A percentile compares a stretch with the other conserved stretches of the same genome.
Conservation (phyloP, 441 rosid genomes). For the Bocquillonia castaneifolia region DNA sequence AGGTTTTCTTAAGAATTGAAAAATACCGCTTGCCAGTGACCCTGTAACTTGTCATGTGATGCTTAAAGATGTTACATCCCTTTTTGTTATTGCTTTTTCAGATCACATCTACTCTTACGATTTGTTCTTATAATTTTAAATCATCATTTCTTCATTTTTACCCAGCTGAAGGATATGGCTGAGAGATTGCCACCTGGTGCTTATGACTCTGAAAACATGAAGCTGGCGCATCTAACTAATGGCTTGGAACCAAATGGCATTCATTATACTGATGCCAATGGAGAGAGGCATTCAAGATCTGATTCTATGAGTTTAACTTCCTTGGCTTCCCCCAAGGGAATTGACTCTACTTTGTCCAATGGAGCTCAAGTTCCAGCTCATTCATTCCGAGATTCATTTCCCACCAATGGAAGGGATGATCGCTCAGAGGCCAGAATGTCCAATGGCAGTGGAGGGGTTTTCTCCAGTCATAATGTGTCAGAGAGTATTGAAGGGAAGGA, state of each 20-base stretch:
- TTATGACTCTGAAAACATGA: conserved; percentile 52
- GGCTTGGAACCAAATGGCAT: conserved; percentile 76
- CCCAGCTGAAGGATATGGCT: conserved; percentile 86
- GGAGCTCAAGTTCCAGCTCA: conserved; percentile 38
- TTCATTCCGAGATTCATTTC: conserved; percentile 42
- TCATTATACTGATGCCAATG: conserved; percentile 47
- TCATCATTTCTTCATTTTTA: not conserved
- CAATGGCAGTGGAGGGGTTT: conserved; percentile 43
- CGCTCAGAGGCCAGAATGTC: conserved; percentile 33
- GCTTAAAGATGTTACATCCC: not conserved
- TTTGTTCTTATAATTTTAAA: not conserved
- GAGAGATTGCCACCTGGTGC: conserved; percentile 73
- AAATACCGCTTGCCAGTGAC: not conserved
- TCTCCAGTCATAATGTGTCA: conserved; percentile 36
- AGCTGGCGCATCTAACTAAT: conserved; percentile 46
- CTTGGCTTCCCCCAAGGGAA: conserved; percentile 43
- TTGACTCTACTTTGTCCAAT: conserved; percentile 35
- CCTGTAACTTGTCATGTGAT: not conserved
- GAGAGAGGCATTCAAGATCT: conserved; percentile 60
- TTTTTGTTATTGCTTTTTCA: not conserved
- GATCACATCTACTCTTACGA: not conserved
- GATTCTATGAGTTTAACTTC: conserved; percentile 47
- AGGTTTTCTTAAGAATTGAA: not conserved
- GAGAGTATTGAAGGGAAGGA: conserved; percentile 50
- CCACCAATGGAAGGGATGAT: conserved; percentile 41